Base-by-base conservation (phyloP, 2,329 filamentous ascomycete species). In the Penicillium sp. region DNA sequence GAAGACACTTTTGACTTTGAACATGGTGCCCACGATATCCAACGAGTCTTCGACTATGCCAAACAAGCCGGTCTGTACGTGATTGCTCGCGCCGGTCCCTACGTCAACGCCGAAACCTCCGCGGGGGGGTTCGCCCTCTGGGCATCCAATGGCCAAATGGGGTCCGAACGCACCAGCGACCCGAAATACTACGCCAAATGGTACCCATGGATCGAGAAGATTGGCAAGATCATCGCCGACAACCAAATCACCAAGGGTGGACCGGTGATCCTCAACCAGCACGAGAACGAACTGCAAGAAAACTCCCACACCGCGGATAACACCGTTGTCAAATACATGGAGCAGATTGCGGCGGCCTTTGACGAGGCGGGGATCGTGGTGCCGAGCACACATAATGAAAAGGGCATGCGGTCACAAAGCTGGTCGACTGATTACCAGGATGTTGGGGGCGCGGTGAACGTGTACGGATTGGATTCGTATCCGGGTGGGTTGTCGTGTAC, bases 351-450 rank as follows among this genome's bases (percentile, higher is more conserved):
- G 42, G 57, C 66, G 3, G 74, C 73, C 1, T 77, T 76, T 50
- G 60, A 65, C 25, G 67, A 69, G 1, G 71, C 70, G 3, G 76
- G 76, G 0, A 66, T 80, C 11, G 66, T 75, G 3, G 75, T 80
- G 1, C 77, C 77, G 2, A 67, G 71, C 27, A 72, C 71, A 0
- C 67, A 72, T 51, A 80, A 80, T 43, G 76, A 79, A 49, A 77
- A 78, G 48, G 76, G 75, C 0, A 69, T 76, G 60, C 65, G 76
- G 29, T 61, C 64, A 2, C 57, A 70, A 50, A 76, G 74, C 13
- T 80, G 76, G 78, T 77, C 76, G 8, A 75, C 71, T 0, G 78
- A 80, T 51, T 81, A 80, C 56, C 55, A 78, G 35, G 67, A 80
- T 48, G 76, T 80, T 0, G 77, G 77, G n/a, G 77, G 78, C 4